Evolutionary conservation across 2,329 filamentous ascomycete species (phyloP).

Genomic region (Dichotomopilus funicola): DNA sequence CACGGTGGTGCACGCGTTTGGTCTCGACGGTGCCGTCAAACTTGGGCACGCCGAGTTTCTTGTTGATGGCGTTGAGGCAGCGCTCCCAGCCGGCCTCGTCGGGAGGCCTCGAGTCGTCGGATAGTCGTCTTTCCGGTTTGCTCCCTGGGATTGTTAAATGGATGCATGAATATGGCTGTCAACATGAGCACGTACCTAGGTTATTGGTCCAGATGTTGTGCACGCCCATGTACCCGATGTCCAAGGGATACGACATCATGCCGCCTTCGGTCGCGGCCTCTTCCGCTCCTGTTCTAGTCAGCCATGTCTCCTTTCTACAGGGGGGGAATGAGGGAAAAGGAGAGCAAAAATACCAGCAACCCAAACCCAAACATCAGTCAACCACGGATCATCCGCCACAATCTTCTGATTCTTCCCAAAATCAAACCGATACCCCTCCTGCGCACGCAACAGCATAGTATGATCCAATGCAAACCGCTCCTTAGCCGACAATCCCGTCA

Average conservation of each 20-base stretch:
- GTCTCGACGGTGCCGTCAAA: constrained; percentile 57
- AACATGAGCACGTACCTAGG: constrained; percentile 44
- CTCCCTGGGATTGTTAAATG: constrained; percentile 35
- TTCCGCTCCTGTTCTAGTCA: constrained; percentile 47
- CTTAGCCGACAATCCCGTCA: constrained; percentile 42
- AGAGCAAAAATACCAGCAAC: constrained; percentile 48
- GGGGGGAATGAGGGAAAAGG: no score
- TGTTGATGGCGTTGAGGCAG: constrained; percentile 57
- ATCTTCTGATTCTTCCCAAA: constrained; percentile 58
- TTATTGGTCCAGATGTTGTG: constrained; percentile 65
- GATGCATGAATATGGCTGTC: neutral
- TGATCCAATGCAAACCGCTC: constrained; percentile 50
- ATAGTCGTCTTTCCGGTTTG: constrained; percentile 42
- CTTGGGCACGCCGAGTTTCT: constrained; percentile 38
- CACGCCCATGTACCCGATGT: constrained; percentile 71
- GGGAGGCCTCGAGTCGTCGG: constrained; percentile 38
- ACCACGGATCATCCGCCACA: constrained; percentile 64
- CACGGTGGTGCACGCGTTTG: constrained; percentile 61
- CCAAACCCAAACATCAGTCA: constrained; percentile 76
- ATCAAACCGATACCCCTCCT: constrained; percentile 58
- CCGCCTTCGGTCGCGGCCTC: constrained; percentile 57
- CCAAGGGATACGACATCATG: constrained; percentile 63
- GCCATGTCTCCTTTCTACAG: neutral
- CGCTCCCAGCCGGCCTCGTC: constrained; percentile 53
- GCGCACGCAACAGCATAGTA: constrained; percentile 52